Base-by-base conservation (phyloP, 75 land plant species). In the Cunninghamia lanceolata region DNA sequence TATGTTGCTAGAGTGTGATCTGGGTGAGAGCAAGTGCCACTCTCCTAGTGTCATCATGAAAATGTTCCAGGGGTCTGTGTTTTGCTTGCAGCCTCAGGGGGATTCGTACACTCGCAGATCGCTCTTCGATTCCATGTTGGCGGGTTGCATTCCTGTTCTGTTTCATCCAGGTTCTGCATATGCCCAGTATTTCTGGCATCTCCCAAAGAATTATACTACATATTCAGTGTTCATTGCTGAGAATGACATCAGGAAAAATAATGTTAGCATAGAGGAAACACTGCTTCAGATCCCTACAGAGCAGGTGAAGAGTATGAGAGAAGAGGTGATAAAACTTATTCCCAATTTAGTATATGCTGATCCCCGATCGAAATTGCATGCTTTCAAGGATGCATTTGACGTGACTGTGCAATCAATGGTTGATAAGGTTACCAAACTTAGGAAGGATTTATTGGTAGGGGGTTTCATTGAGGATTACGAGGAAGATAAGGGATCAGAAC, bases 21-120 rank as follows among this genome's bases (percentile, higher is more conserved):
- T 91, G 39, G 97, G 94, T 43, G 96, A 94, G 87, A 91, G 96
- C 87, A 93, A 93, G 82, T 98, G 99, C 70, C 96, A 94, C 52
- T 88, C 90, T n/a, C 99, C 99, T 9, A 94, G 95, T 77, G 91
- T 89, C 21, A 91, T 98, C 38, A 98, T 96, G 99, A 92, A 93
- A 83, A 93, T 98, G 92, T 98, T 98, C 70, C 96, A 94, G 89
- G 91, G 92, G 63, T 96, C 99, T 3, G 86, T 95, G 39, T 98
- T 98, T 88, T 98, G 99, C 87, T 81, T 98, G 84, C 99, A 98
- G 73, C 99, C 99, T 19, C 95, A 94, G 76, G 99, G 99, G 2
- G 99, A 96, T 86, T 98, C 99, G 10, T 98, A 93, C 88, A 98
- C 99, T n/a, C 88, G 99, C 17, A 93, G 99, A 83, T 98, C 99